Base-by-base conservation (phyloP, 306 rosid genomes). In the Cicer chorassanicum region DNA sequence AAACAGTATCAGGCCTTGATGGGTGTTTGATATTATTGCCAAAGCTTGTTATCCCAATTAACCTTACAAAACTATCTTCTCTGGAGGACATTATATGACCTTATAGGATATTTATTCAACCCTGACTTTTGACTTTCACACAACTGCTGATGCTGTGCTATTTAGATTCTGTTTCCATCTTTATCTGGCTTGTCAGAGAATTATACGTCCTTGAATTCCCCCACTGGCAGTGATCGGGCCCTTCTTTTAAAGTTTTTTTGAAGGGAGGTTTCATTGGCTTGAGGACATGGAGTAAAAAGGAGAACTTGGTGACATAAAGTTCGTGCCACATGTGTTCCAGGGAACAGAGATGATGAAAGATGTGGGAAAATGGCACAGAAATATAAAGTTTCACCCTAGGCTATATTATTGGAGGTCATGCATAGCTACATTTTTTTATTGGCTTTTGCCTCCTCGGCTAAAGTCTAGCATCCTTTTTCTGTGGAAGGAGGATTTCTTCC, bases 151-250 rank as follows among this genome's bases (percentile, higher is more conserved):
- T 53, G 16, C 36, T 34, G 13, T 72, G 19, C 45, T 18, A n/a
- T 7, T 44, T 10, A 72, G 69, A 65, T 34, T 6, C 29, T 21
- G 21, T 55, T 64, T 65, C 40, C 45, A 8, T 54, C 74, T 55
- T 65, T 46, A 46, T 65, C 55, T 49, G 49, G 65, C 76, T 64
- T 11, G 24, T 19, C 60, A 80, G 84, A 79, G 82, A 77, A 70
- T 82, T 68, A 70, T 87, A 29, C 88, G 84, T 67, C 84, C 88
- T 6, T 43, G 62, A 62, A 74, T 88, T 66, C 86, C 87, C 38
- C 86, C 83, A 11, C 57, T 80, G 24, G 89, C 87, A 8, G 84
- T 88, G 64, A 69, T 86, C 7, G 90, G 88, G 46, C 82, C 78
- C 83, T 80, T 78, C 82, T 80, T 92, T 10, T 75, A 76, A 11